Evolutionary conservation across 129 eudicot genomes (phyloP).

Genomic region (Heracleum sosnowskyi): DNA sequence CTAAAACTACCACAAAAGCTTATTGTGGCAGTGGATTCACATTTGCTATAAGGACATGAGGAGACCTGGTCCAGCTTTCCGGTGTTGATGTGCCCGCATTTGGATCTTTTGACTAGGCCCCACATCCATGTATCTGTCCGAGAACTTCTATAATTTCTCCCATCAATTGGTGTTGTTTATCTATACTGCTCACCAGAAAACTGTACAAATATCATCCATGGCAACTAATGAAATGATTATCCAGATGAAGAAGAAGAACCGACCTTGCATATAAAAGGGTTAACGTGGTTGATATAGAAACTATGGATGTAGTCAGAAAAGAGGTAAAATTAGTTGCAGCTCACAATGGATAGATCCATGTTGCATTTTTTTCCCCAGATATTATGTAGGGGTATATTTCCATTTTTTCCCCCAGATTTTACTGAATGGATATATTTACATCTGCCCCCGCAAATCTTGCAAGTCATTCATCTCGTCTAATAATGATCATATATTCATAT

Average conservation of each 20-base stretch:
- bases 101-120: not conserved
- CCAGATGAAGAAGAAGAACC: no score
- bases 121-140: not conserved
- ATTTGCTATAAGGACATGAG: constrained; percentile 37
- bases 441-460: no score
- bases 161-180: not conserved
- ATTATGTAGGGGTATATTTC: no score
- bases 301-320: not conserved
- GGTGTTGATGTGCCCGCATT: constrained; percentile 1
- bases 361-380: not conserved
- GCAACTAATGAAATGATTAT: not conserved
- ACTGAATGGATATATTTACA: no score
- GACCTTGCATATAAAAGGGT: not conserved
- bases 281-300: not conserved
- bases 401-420: no score
- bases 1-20: constrained; percentile 20
- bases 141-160: not conserved
- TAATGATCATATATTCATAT: not conserved
- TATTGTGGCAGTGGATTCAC: constrained; percentile 91
- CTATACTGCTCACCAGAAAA: not conserved
- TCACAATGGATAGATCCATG: not conserved
- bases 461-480: not conserved
- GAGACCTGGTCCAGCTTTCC: constrained; percentile 11
- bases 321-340: not conserved
- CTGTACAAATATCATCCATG: not conserved